Percentiles rank a stretch among this genome's conserved stretches.
Evolutionary conservation across 139 green algal species (phyloP).

Genomic region (Pseudopediastrum boryanum): DNA sequence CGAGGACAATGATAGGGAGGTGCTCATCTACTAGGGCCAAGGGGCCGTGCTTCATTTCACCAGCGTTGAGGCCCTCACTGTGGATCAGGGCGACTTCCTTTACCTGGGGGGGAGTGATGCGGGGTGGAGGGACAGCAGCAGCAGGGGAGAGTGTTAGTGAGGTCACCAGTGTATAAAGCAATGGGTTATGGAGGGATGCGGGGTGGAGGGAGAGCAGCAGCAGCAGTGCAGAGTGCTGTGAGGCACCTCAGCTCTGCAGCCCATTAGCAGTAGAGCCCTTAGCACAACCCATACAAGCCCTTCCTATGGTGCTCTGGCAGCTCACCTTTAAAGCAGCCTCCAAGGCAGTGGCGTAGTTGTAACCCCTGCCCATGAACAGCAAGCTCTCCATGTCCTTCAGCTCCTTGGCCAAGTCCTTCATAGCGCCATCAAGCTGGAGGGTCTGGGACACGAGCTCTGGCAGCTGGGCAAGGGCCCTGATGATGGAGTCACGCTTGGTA

Average conservation of each 20-base stretch:
- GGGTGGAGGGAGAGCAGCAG: too few relatives aligned
- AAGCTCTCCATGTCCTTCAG: conserved; percentile 73
- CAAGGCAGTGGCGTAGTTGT: conserved; percentile 89
- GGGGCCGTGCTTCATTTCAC: conserved; percentile 94
- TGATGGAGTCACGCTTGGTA: conserved; percentile 65
- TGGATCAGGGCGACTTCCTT: conserved; percentile 92
- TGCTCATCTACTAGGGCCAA: conserved; percentile 87
- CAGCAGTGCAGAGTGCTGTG: not conserved
- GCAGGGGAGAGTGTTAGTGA: not conserved
- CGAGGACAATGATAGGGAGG: conserved; percentile 86
- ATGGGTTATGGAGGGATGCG: not conserved
- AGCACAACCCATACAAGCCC: not conserved
- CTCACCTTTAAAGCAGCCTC: conserved; percentile 78
- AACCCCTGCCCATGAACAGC: conserved; percentile 79
- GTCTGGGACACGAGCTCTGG: conserved; percentile 22
- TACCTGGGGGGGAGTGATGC: conserved; percentile 38
- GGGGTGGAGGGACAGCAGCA: not conserved
- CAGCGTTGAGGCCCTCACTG: conserved; percentile 88
- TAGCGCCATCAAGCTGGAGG: conserved; percentile 70
- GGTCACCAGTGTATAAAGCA: not conserved
- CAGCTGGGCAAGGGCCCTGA: conserved; percentile 69
- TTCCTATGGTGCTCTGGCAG: not conserved
- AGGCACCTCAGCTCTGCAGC: not conserved
- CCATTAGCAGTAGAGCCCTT: not conserved
- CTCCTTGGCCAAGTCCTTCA: conserved; percentile 69